Percentiles rank a stretch among this genome's conserved stretches.
Evolutionary conservation across 1,284 basidiomycete species (phyloP).

Genomic region (Cutaneotrichosporon cutaneum): DNA sequence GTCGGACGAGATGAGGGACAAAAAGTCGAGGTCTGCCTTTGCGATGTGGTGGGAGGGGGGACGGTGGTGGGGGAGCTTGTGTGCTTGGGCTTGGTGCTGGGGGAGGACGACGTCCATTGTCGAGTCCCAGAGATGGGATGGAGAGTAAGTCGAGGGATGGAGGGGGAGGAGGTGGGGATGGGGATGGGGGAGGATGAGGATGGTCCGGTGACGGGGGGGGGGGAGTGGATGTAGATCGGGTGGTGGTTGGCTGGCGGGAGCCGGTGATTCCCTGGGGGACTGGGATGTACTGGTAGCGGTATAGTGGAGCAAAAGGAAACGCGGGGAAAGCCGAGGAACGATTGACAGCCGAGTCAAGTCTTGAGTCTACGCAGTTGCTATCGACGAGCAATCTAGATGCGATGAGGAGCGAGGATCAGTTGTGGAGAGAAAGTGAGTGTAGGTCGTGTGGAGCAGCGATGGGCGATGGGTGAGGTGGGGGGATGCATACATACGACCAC

Average conservation of each 20-base stretch:
- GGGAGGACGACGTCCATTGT: conserved; percentile 55
- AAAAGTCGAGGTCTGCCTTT: conserved; percentile 46
- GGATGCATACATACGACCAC: neutral
- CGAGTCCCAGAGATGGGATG: neutral
- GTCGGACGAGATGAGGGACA: conserved; percentile 42
- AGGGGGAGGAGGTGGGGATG: neutral
- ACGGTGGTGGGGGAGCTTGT: conserved; percentile 62
- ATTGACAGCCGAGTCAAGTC: neutral
- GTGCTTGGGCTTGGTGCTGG: conserved; percentile 58
- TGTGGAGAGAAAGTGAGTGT: neutral
- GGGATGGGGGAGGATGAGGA: neutral
- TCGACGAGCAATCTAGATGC: neutral
- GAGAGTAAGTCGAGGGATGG: conserved; percentile 58
- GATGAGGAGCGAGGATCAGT: neutral
- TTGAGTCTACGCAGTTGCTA: neutral
- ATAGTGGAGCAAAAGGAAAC: conserved; percentile 5
- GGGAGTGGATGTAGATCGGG: neutral
- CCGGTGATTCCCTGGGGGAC: too few relatives aligned
- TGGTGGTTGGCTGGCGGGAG: neutral
- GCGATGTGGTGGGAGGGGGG: conserved; percentile 19
- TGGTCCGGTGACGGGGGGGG: neutral
- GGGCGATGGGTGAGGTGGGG: neutral
- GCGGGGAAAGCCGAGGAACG: conserved; percentile 18
- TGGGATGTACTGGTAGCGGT: too few relatives aligned
- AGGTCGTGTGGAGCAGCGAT: neutral